Conservation (phyloP, 192 early-diverging fungal genomes). For the Irineochytrium annulatum region DNA sequence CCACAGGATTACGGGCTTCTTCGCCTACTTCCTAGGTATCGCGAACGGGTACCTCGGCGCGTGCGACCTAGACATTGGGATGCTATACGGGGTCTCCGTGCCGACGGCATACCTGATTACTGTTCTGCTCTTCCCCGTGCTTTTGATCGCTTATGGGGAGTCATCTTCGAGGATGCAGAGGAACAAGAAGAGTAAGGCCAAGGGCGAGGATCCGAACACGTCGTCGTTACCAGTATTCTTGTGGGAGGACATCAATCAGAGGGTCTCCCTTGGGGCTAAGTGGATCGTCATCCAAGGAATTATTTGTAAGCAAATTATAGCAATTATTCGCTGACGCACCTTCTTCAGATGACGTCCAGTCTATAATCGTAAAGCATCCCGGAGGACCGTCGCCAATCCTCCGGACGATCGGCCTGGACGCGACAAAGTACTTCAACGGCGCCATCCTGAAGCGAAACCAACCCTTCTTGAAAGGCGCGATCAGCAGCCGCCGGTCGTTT, state of each 20-base stretch:
- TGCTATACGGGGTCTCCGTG: not conserved
- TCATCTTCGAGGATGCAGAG: not conserved
- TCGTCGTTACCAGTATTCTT: constrained; percentile 22
- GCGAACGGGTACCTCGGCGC: constrained; percentile 27
- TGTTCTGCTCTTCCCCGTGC: constrained; percentile 1
- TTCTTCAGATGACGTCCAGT: constrained; percentile 24
- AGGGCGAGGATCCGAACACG: not conserved
- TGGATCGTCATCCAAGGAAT: constrained; percentile 37
- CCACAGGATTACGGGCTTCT: constrained; percentile 18
- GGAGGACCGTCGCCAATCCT: constrained; percentile 17
- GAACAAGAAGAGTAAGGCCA: not conserved
- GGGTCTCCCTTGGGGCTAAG: constrained; percentile 28
- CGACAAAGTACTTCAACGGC: constrained; percentile 19
- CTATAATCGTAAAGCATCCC: constrained; percentile 22
- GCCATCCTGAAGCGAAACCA: not conserved
- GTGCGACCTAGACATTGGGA: constrained; percentile 10
- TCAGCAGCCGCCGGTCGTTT: not conserved
- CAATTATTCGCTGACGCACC: not conserved
- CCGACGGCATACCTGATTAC: constrained; percentile 7
- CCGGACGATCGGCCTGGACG: constrained; percentile 24
- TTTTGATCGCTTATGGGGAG: constrained; percentile 19
- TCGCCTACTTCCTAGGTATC: constrained; percentile 25
- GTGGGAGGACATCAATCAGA: constrained; percentile 34
- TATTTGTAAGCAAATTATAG: constrained; percentile 24
- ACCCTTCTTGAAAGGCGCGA: not conserved